Evolutionary conservation across 2,329 filamentous ascomycete genomes (phyloP), one percentile per base, ranked within the genome.

Genomic region (Fusarium continuum): DNA sequence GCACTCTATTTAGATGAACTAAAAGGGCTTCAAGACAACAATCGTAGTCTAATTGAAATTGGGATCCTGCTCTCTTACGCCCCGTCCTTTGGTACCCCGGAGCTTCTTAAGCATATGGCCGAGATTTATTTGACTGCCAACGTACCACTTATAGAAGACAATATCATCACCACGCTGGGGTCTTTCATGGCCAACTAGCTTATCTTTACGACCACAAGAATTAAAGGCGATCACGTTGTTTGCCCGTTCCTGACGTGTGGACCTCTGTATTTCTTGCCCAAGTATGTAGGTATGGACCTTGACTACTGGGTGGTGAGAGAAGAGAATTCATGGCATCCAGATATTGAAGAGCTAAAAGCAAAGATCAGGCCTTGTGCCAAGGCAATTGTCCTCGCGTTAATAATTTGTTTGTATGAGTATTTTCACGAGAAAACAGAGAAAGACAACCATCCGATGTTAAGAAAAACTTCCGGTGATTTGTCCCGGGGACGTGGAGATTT

Each of bases 381-480:
- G 13, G 34, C 34, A 10, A 49, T 49, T 0, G 20, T 49, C 6
- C 19, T 31, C 9, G 31, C 34, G 45, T 49, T 5, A 31, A n/a
- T n/a, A n/a, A n/a, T n/a, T n/a, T n/a, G n/a, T n/a, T n/a, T n/a
- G n/a, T n/a, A n/a, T n/a, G n/a, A n/a, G n/a, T n/a, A n/a, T n/a
- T n/a, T n/a, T n/a, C n/a, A n/a, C n/a, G n/a, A n/a, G n/a, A n/a
- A n/a, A n/a, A n/a, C n/a, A 29, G 17, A 0, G 36, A 43, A 1
- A 58, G 26, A 0, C 14, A n/a, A 0, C n/a, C 23, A 6, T 38
- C 29, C 1, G 13, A 4, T 1, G 36, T 43, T 1, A 58, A 58
- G 7, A 17, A 58, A 1, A 58, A 31, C 5, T 58, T 58, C 13
- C 38, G 58, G 25, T 52, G 58, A 0, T 58, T 26, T 5, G 55